Evolutionary conservation across 1,284 basidiomycete genomes (phyloP), one percentile per base, ranked within the genome.

Genomic region (Cystobasidium slooffiae): DNA sequence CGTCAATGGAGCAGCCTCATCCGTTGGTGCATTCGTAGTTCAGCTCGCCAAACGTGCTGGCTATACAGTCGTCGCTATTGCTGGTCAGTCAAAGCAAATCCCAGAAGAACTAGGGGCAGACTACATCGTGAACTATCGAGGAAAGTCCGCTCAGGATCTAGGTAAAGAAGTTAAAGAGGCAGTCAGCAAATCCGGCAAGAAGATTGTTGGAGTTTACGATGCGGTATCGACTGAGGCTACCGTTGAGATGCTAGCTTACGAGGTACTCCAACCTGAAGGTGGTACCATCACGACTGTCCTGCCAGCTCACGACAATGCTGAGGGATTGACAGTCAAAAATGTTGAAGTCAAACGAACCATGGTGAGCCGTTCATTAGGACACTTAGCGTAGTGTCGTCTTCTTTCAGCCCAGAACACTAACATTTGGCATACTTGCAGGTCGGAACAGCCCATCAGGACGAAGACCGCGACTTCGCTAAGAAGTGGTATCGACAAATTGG

Each of bases 41-140:
- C 83, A 83, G 76, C 79, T 83, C 7, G 80, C 81, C 53, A 82
- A 81, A 64, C 75, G 76, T 14, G 75, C 80, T 0, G 80, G 80
- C 10, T 77, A 78, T 72, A 73, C 77, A 37, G 79, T 82, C n/a
- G 77, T 83, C 31, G 83, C 79, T 9, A 78, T 82, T 6, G 81
- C 81, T 0, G 81, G 81, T 20, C 14, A 67, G 3, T 77, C 79
- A 3, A 41, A 55, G 10, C 75, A 76, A 12, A 72, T 78, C 51
- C 75, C 80, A 0, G 68, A 69, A 43, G 52, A 68, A 3, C 76
- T 80, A 44, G 81, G 81, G 41, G 79, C 78, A 14, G 80, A 82
- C 73, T 76, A 77, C 16, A 64, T 81, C 9, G 74, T 81, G 58
- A 80, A 82, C 62, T 81, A 82, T 74, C 78, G 82, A 64, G 67